Percentiles rank a stretch among this genome's conserved stretches.
These are phyloP conservation scores for Gnetum montanum DNA, from an alignment of 75 land plant species.

Conservation along the genomic window DNA sequence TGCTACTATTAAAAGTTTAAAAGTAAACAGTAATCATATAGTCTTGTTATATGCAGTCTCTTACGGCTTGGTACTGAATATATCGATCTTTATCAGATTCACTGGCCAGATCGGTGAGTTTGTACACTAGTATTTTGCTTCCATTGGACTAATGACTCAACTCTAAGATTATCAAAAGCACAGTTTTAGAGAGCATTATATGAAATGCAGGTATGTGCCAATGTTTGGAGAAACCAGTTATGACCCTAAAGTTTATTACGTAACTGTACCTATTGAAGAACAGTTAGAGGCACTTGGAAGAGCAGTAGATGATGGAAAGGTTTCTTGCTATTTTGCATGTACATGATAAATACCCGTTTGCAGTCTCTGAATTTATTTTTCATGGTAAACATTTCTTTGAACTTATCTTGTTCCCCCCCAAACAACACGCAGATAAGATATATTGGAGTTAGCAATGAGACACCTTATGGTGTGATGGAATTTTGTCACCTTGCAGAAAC, in stretches of 20 bases:
- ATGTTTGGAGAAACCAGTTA: conserved; percentile 95
- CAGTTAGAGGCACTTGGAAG: conserved; percentile 61
- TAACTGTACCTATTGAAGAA: conserved; percentile 57
- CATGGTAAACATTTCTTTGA: not conserved
- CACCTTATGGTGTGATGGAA: conserved; percentile 88
- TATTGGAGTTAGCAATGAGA: conserved; percentile 87
- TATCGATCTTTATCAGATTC: conserved; percentile 93
- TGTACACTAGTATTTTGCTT: too few species aligned
- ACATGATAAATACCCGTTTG: not conserved
- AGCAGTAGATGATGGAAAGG: conserved; percentile 75
- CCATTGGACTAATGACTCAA: too few species aligned
- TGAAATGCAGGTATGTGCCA: conserved; percentile 69
- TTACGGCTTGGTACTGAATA: conserved; percentile 54
- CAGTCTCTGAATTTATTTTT: not conserved
- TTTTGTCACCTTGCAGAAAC: conserved; percentile 48
- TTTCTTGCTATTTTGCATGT: not conserved
- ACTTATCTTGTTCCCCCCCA: too few species aligned
- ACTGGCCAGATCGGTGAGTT: conserved; percentile 93
- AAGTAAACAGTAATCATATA: not conserved
- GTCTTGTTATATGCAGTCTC: conserved; percentile 44
- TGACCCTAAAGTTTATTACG: conserved; percentile 40
- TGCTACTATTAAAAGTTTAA: not conserved
- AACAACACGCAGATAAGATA: conserved; percentile 84
- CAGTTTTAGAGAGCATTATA: too few species aligned
- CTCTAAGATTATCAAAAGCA: too few species aligned